Conservation (phyloP, 2,329 filamentous ascomycete species). For the Lachnellula cervina region DNA sequence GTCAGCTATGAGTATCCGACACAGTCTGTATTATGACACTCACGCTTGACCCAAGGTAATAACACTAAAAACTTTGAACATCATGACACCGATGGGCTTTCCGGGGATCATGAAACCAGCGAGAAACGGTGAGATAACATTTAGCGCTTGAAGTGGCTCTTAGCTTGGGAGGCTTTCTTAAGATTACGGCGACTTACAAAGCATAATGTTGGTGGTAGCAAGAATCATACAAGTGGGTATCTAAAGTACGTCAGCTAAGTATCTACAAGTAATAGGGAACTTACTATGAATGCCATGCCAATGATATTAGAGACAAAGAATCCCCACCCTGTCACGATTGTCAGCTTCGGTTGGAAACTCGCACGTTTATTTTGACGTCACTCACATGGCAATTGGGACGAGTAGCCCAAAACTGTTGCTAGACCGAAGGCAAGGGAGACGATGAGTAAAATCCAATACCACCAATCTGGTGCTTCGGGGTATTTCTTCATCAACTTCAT, state of each 20-base stretch:
- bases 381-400: constrained; percentile 47
- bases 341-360: neutral
- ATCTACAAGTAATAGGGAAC: neutral
- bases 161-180: constrained; percentile 23
- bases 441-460: constrained; percentile 48
- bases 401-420: constrained; percentile 42
- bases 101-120: constrained; percentile 66
- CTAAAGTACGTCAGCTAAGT: constrained; percentile 1
- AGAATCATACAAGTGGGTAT: constrained; percentile 66
- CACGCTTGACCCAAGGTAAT: constrained; percentile 51
- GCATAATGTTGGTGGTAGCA: constrained; percentile 59
- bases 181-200: constrained; percentile 37
- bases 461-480: constrained; percentile 51
- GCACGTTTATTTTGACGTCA: neutral
- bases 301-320: constrained; percentile 36
- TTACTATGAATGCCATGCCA: constrained; percentile 53
- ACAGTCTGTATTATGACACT: constrained; percentile 31
- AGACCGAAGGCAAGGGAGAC: constrained; percentile 41
- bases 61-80: constrained; percentile 71
- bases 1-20: constrained; percentile 38
- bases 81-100: constrained; percentile 67
- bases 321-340: constrained; percentile 25
- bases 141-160: constrained; percentile 49
- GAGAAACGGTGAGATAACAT: constrained; percentile 67
- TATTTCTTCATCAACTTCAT: constrained; percentile 52